Percentiles rank a stretch among this genome's conserved stretches.
phyloP scores from a whole-genome alignment of 306 rosid genomes.

The Pterocarpus santalinus region DNA sequence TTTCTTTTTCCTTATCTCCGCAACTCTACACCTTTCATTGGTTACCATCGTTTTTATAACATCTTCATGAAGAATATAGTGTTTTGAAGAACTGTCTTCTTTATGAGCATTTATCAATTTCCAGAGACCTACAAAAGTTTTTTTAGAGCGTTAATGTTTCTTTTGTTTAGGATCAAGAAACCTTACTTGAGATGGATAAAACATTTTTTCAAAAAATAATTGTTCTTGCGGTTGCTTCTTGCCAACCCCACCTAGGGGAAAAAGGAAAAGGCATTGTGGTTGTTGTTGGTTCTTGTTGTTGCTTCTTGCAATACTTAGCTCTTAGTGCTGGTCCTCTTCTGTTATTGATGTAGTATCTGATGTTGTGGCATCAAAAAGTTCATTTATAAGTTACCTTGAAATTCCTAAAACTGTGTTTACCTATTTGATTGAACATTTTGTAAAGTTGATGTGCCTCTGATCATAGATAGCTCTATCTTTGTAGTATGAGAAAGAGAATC shows the following conservation, averaged over 20 bases:
- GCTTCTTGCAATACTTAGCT: neutral
- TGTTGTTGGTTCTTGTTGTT: neutral
- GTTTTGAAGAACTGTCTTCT: slow-evolving; percentile 4
- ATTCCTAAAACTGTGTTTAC: neutral
- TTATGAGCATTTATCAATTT: slow-evolving; percentile 3
- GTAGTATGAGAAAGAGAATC: slow-evolving; percentile 68
- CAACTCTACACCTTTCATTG: neutral
- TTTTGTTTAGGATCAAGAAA: slow-evolving; percentile 29
- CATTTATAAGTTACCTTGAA: slow-evolving; percentile 8
- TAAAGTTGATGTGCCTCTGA: slow-evolving; percentile 26
- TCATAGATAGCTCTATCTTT: slow-evolving; percentile 34
- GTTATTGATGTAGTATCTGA: slow-evolving; percentile 6
- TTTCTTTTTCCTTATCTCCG: neutral
- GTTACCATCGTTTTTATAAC: neutral
- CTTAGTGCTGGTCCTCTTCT: neutral
- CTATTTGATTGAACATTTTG: slow-evolving; percentile 26
- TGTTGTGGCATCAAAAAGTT: too few species aligned
- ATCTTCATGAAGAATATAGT: neutral
- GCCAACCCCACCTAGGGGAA: neutral
- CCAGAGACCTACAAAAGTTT: neutral
- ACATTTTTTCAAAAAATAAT: neutral
- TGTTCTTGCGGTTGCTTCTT: neutral
- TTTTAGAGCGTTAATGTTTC: neutral
- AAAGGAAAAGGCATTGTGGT: neutral
- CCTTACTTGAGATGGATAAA: slow-evolving; percentile 24